Percentiles rank a stretch among this genome's conserved stretches.
phyloP scores from a whole-genome alignment of 2,329 filamentous ascomycete species.

The Paraphaeosphaeria sporulosa region DNA sequence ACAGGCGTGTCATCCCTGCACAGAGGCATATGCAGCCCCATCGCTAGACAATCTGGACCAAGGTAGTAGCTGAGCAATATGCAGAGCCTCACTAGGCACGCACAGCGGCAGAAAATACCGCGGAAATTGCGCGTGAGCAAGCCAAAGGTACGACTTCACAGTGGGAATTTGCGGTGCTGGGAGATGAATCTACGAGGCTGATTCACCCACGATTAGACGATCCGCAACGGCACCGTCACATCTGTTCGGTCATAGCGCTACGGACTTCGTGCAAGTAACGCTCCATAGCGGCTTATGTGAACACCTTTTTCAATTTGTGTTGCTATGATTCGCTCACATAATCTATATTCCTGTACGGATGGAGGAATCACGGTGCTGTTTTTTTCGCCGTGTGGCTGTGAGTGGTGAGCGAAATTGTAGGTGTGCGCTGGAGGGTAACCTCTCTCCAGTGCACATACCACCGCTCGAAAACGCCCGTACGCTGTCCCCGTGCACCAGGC shows the following conservation, averaged over 20 bases:
- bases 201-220: slow-evolving; percentile 1
- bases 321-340: slow-evolving; percentile 5
- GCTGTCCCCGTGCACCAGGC: slow-evolving; percentile 8
- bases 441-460: neutral
- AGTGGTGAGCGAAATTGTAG: slow-evolving; percentile 2
- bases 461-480: neutral
- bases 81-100: slow-evolving; percentile 2
- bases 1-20: neutral
- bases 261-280: slow-evolving; percentile 15
- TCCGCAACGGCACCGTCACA: slow-evolving; percentile 7
- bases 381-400: slow-evolving; percentile 7
- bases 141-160: slow-evolving; percentile 3
- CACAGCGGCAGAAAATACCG: neutral
- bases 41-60: slow-evolving; percentile 1
- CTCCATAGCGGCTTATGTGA: slow-evolving; percentile 10
- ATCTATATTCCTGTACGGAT: neutral
- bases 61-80: neutral
- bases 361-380: slow-evolving; percentile 7
- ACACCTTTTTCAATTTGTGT: neutral
- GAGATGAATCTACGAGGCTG: slow-evolving; percentile 14
- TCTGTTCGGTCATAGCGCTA: slow-evolving; percentile 2
- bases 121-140: slow-evolving; percentile 11
- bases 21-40: neutral
- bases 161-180: neutral
- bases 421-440: slow-evolving; percentile 7